Percentiles rank a stretch among this genome's conserved stretches.
phyloP scores from a whole-genome alignment of 805 yeast genomes.

The Ogataea ramenticola region DNA sequence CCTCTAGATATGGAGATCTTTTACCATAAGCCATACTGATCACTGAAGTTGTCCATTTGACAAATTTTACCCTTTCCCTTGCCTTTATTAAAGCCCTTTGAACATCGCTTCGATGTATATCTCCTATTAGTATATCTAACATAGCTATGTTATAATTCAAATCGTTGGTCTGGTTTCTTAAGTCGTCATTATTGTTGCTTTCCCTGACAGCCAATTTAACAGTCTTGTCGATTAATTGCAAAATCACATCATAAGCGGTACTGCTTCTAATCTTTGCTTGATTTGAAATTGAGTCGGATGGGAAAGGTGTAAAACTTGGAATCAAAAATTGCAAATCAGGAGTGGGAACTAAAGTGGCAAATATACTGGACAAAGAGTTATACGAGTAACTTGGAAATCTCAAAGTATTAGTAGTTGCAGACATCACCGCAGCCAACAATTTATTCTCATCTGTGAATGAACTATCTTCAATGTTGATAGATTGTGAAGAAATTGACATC shows the following conservation, averaged over 20 bases:
- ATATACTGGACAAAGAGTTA: conserved; percentile 73
- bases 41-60: conserved; percentile 80
- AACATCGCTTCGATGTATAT: conserved; percentile 61
- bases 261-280: conserved; percentile 57
- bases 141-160: conserved; percentile 49
- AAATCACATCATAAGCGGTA: conserved; percentile 77
- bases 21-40: conserved; percentile 73
- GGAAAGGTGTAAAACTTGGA: conserved; percentile 74
- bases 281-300: conserved; percentile 55
- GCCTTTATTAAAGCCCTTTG: conserved; percentile 60
- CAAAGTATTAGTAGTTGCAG: conserved; percentile 78
- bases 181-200: conserved; percentile 23
- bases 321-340: conserved; percentile 73
- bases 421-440: conserved; percentile 76
- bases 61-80: conserved; percentile 63
- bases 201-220: conserved; percentile 51
- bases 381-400: conserved; percentile 91
- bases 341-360: conserved; percentile 78
- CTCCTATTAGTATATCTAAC: conserved; percentile 63
- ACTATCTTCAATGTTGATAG: conserved; percentile 49
- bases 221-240: conserved; percentile 75
- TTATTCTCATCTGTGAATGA: conserved; percentile 78
- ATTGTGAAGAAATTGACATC: conserved; percentile 58
- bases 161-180: conserved; percentile 29
- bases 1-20: conserved; percentile 54